phyloP scores from a whole-genome alignment of 208 protist species.

The Leishmania tarentolae region DNA sequence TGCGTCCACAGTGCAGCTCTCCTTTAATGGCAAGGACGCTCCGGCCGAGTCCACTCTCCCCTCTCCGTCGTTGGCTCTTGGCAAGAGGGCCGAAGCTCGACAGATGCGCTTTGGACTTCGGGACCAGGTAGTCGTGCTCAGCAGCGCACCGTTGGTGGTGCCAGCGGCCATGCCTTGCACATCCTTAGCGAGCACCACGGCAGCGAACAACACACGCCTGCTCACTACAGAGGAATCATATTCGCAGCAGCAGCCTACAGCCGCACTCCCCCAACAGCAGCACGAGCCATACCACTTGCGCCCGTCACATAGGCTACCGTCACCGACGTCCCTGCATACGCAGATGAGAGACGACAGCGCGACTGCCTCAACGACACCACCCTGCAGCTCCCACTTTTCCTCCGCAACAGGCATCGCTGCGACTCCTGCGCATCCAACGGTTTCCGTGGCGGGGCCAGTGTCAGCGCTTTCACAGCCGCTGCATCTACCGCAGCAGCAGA shows the following conservation, averaged over 20 bases:
- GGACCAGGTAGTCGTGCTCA: conserved; percentile 22
- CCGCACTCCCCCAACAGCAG: not conserved
- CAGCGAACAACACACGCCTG: not conserved
- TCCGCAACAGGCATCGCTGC: not conserved
- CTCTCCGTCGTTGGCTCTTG: not conserved
- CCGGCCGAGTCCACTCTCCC: not conserved
- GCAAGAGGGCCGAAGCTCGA: not conserved
- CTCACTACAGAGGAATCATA: not conserved
- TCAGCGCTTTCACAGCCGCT: not conserved
- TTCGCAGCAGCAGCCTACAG: not conserved
- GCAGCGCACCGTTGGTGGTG: conserved; percentile 3
- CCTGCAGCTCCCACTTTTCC: not conserved
- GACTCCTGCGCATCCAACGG: not conserved
- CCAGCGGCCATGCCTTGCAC: not conserved
- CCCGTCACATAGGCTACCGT: not conserved
- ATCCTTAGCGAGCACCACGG: not conserved
- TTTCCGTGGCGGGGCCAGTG: not conserved
- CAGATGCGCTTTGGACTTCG: conserved; percentile 18
- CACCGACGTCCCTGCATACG: not conserved
- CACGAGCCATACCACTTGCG: not conserved
- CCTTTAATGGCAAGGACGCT: not conserved
- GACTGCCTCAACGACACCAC: not conserved
- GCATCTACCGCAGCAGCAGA: not conserved
- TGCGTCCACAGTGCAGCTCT: not conserved
- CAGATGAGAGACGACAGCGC: not conserved